Evolutionary conservation across 2,329 filamentous ascomycete species (phyloP).

Genomic region (Fusarium sp.): DNA sequence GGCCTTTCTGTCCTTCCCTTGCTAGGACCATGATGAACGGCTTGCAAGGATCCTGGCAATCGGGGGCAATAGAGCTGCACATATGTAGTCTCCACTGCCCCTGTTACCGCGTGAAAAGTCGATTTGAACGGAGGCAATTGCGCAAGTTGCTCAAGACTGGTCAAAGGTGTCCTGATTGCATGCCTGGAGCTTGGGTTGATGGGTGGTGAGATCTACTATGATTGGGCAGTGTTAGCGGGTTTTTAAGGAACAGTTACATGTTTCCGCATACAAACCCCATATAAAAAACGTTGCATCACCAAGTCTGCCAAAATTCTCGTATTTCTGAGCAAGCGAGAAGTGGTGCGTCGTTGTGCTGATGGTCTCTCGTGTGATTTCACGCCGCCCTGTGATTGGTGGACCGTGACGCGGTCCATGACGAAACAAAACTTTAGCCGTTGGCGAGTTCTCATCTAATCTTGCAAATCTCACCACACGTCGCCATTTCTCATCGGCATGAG

Average conservation of each 20-base stretch:
- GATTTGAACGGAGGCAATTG: constrained; percentile 6
- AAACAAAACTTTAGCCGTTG: background rate
- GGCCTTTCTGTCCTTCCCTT: too few relatives aligned
- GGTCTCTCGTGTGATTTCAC: background rate
- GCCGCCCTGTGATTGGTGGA: background rate
- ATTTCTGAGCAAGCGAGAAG: background rate
- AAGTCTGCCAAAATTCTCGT: background rate
- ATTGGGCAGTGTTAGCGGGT: too few relatives aligned
- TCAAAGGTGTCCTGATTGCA: background rate
- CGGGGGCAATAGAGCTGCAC: too few relatives aligned
- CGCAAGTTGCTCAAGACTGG: background rate
- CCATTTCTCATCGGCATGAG: background rate
- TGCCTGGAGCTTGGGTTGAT: constrained; percentile 8
- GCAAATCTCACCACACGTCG: background rate
- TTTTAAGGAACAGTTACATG: too few relatives aligned
- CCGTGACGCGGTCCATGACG: background rate
- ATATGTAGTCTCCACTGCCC: background rate
- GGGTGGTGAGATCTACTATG: background rate
- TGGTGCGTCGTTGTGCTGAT: too few relatives aligned
- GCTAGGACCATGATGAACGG: background rate
- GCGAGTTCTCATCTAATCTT: too few relatives aligned
- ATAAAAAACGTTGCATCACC: background rate
- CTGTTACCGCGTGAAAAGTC: background rate
- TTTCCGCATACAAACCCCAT: too few relatives aligned
- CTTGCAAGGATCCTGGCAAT: background rate